phyloP scores from a whole-genome alignment of 2,329 filamentous ascomycete genomes.

The Fusarium guadeloupense region DNA sequence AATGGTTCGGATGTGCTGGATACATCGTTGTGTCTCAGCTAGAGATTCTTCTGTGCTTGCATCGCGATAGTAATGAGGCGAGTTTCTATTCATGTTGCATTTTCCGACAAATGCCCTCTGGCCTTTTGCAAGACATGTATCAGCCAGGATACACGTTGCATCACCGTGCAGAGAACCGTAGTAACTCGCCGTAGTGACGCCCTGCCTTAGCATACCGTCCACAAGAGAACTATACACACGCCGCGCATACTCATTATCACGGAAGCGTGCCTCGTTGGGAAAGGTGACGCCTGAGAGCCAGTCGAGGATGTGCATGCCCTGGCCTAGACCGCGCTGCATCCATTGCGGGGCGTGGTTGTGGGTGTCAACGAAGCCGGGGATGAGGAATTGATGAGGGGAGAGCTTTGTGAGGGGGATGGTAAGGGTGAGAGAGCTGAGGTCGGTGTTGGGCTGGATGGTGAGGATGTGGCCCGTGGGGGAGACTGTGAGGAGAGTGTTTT shows the following conservation, averaged over 20 bases:
- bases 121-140: conserved; percentile 60
- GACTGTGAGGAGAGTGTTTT: conserved; percentile 49
- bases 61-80: conserved; percentile 64
- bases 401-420: conserved; percentile 39
- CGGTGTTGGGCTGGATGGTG: conserved; percentile 30
- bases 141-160: conserved; percentile 66
- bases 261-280: conserved; percentile 68
- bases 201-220: conserved; percentile 67
- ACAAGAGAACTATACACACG: conserved; percentile 63
- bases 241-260: conserved; percentile 61
- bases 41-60: conserved; percentile 57
- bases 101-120: conserved; percentile 70
- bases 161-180: conserved; percentile 65
- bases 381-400: conserved; percentile 59
- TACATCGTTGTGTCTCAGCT: conserved; percentile 58
- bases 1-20: conserved; percentile 56
- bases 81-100: conserved; percentile 68
- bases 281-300: conserved; percentile 72
- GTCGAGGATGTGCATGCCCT: conserved; percentile 64
- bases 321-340: conserved; percentile 58
- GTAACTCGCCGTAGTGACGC: conserved; percentile 69
- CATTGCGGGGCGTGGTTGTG: conserved; percentile 74
- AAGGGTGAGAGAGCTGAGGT: conserved; percentile 9
- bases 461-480: conserved; percentile 38
- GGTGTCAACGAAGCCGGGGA: conserved; percentile 71